Evolutionary conservation across 495 filamentous ascomycete species (phyloP).

Genomic region (Podospora fimiseda): DNA sequence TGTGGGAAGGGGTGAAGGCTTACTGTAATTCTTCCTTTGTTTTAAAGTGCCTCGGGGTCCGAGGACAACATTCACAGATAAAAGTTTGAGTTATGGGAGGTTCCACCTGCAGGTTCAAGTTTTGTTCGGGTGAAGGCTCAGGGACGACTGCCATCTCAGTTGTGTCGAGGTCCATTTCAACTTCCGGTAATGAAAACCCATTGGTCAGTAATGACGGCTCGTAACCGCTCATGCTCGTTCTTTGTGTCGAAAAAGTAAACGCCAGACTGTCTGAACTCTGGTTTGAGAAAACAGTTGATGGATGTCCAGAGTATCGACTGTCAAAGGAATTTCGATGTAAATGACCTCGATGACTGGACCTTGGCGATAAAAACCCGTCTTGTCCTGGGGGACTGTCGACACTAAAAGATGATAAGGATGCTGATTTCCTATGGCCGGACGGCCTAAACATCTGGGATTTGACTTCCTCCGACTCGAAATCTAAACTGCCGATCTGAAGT

Average conservation of each 20-base stretch:
- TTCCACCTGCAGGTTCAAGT: too few relatives aligned
- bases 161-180: conserved; percentile 2
- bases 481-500: conserved; percentile 27
- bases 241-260: conserved; percentile 20
- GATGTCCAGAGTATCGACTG: conserved; percentile 14
- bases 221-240: conserved; percentile 21
- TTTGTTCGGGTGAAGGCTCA: conserved; percentile 39
- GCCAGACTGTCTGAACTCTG: conserved; percentile 22
- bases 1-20: conserved; percentile 20
- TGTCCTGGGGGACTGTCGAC: neutral
- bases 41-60: conserved; percentile 79
- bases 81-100: too few relatives aligned
- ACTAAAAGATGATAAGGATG: neutral
- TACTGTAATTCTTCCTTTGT: conserved; percentile 66
- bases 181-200: neutral
- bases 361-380: neutral
- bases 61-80: conserved; percentile 81
- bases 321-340: conserved; percentile 15
- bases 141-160: too few relatives aligned
- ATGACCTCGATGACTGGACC: conserved; percentile 1
- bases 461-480: conserved; percentile 18
- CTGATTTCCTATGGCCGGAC: neutral
- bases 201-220: conserved; percentile 14
- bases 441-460: neutral
- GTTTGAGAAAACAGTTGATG: conserved; percentile 18